These are phyloP conservation scores for Blumeria graminis DNA, from an alignment of 2,329 filamentous ascomycete genomes.

Conservation along the genomic window DNA sequence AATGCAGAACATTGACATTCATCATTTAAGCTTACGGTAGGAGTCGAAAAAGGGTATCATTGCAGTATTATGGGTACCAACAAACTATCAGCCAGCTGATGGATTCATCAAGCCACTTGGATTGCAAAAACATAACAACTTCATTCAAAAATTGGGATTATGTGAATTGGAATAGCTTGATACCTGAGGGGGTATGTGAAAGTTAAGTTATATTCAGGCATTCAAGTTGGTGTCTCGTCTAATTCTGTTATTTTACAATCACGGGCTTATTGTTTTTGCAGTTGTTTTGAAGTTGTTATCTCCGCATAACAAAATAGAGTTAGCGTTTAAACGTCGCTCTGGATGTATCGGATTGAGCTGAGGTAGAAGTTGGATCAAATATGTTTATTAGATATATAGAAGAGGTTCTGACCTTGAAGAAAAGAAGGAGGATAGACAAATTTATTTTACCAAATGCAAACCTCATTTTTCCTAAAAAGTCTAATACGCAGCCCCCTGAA, in stretches of 20 bases:
- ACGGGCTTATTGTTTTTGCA: background rate
- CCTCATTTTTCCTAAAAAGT: background rate
- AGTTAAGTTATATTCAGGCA: background rate
- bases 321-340: background rate
- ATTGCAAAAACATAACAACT: slow-evolving; percentile 1
- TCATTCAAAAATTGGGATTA: background rate
- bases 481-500: too few species aligned
- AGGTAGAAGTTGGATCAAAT: background rate
- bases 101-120: background rate
- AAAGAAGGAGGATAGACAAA: background rate
- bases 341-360: background rate
- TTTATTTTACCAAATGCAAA: background rate
- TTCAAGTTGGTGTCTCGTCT: background rate
- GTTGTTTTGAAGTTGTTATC: background rate
- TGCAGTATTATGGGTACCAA: background rate
- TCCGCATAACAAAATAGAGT: background rate
- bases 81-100: slow-evolving; percentile 1
- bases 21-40: background rate
- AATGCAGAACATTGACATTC: background rate
- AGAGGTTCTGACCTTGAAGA: background rate
- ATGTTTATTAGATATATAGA: background rate
- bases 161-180: background rate
- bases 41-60: background rate
- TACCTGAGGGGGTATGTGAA: background rate
- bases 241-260: background rate